Evolutionary conservation across 179 eudicot genomes (phyloP).

Genomic region (Silene vulgaris): DNA sequence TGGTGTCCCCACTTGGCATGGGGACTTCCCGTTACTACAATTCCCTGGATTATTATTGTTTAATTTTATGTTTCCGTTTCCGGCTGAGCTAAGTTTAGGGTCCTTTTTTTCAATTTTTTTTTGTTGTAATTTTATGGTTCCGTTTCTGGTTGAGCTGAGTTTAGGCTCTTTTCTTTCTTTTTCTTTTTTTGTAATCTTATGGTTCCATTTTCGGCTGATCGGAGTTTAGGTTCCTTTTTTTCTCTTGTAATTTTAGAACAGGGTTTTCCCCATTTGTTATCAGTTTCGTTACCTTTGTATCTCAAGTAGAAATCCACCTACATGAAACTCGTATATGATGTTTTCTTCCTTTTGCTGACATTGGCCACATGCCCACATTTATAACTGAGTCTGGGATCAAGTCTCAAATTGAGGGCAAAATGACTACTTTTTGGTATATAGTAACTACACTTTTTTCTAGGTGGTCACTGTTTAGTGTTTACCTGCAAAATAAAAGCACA

Average conservation of each 20-base stretch:
- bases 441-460: no score
- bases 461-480: no score
- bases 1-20: conserved; percentile 10
- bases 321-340: background rate
- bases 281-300: background rate
- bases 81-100: conserved; percentile 19
- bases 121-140: conserved; percentile 18
- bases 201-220: conserved; percentile 3
- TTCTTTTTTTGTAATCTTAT: background rate
- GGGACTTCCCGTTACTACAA: background rate
- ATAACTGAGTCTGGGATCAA: no score
- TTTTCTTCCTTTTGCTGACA: background rate
- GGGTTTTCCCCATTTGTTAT: conserved; percentile 7
- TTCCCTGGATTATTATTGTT: background rate
- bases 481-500: no score
- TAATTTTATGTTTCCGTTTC: background rate
- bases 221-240: conserved; percentile 14
- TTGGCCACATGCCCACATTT: no score
- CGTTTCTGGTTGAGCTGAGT: conserved; percentile 10
- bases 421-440: no score
- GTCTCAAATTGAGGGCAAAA: no score
- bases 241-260: conserved; percentile 22
- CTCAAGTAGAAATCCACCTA: conserved; percentile 1
- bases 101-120: conserved; percentile 5
- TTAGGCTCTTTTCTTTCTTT: conserved; percentile 15